A percentile compares a stretch with the other conserved stretches of the same genome.
phyloP scores from a whole-genome alignment of 768 basidiomycete genomes.

The Suillus cothurnatus region DNA sequence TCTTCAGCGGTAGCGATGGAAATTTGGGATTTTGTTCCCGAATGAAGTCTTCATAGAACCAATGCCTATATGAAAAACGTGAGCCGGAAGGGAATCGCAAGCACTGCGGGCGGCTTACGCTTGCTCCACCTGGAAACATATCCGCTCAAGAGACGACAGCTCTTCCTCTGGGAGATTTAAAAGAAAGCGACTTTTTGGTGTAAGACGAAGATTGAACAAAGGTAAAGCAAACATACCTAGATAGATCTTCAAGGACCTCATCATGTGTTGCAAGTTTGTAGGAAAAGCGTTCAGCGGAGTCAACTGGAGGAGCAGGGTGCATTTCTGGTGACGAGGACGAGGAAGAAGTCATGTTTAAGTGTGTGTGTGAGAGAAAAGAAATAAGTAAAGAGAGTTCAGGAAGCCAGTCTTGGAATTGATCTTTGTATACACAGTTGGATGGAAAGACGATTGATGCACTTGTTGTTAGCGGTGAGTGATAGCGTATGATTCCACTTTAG shows the following conservation, averaged over 20 bases:
- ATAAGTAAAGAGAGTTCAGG: slow-evolving; percentile 33
- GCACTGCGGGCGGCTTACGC: slow-evolving; percentile 62
- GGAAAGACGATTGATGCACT: slow-evolving; percentile 28
- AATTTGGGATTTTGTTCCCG: slow-evolving; percentile 88
- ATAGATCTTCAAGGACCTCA: slow-evolving; percentile 89
- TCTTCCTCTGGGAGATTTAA: slow-evolving; percentile 95
- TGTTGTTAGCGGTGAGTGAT: slow-evolving; percentile 22
- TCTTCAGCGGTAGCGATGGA: slow-evolving; percentile 86
- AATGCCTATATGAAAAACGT: slow-evolving; percentile 63
- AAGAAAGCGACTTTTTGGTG: slow-evolving; percentile 78
- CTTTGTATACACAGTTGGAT: slow-evolving; percentile 34
- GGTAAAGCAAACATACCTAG: slow-evolving; percentile 57
- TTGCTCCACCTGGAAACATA: slow-evolving; percentile 99
- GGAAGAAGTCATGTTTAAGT: slow-evolving; percentile 65
- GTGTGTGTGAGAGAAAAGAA: slow-evolving; percentile 22
- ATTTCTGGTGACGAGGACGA: slow-evolving; percentile 82
- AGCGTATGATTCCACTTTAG: slow-evolving; percentile 10
- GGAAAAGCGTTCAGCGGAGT: slow-evolving; percentile 43
- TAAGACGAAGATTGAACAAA: slow-evolving; percentile 16
- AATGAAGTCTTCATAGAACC: slow-evolving; percentile 99
- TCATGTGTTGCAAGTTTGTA: slow-evolving; percentile 79
- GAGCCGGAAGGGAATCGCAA: slow-evolving; percentile 18
- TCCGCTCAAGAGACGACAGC: slow-evolving; percentile 84
- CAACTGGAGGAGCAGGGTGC: slow-evolving; percentile 45
- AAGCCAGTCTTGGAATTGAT: slow-evolving; percentile 31